Conservation (phyloP, 495 filamentous ascomycete genomes). For the Tuber brumale region DNA sequence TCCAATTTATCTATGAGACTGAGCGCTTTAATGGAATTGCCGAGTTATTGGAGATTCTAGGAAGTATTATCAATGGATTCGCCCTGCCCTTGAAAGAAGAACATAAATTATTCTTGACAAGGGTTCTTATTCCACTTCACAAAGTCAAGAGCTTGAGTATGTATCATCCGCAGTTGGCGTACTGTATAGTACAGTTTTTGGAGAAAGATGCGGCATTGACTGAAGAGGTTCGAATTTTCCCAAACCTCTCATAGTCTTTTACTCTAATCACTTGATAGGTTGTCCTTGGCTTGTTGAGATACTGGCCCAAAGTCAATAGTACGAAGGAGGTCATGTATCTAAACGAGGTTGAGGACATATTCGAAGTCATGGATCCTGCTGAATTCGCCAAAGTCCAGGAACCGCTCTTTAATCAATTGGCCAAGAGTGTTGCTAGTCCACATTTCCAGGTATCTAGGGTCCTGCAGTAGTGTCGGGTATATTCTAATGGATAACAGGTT, state of each 20-base stretch:
- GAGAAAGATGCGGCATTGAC: slow-evolving; percentile 97
- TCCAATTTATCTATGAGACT: slow-evolving; percentile 98
- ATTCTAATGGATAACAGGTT: slow-evolving; percentile 51
- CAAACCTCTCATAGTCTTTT: neutral
- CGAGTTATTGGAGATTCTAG: slow-evolving; percentile 91
- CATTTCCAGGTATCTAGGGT: slow-evolving; percentile 74
- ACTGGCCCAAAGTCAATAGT: slow-evolving; percentile 99
- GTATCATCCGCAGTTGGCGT: slow-evolving; percentile 98
- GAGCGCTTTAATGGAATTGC: slow-evolving; percentile 98
- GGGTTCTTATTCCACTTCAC: slow-evolving; percentile 86
- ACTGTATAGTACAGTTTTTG: slow-evolving; percentile 98
- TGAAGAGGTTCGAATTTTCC: slow-evolving; percentile 64
- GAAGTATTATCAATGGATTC: slow-evolving; percentile 99
- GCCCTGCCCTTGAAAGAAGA: slow-evolving; percentile 96
- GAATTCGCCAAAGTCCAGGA: slow-evolving; percentile 99
- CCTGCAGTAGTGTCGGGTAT: neutral
- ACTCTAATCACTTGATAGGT: slow-evolving; percentile 51
- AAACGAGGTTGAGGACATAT: slow-evolving; percentile 99
- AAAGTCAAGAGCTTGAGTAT: slow-evolving; percentile 99
- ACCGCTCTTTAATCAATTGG: slow-evolving; percentile 90
- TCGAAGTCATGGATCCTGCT: slow-evolving; percentile 98
- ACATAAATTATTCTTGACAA: slow-evolving; percentile 94
- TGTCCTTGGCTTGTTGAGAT: slow-evolving; percentile 86
- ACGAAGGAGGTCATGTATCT: slow-evolving; percentile 99
- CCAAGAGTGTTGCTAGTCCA: slow-evolving; percentile 94